These are phyloP conservation scores for Kodamaea ohmeri DNA, from an alignment of 1,139 yeast species.

Conservation along the genomic window DNA sequence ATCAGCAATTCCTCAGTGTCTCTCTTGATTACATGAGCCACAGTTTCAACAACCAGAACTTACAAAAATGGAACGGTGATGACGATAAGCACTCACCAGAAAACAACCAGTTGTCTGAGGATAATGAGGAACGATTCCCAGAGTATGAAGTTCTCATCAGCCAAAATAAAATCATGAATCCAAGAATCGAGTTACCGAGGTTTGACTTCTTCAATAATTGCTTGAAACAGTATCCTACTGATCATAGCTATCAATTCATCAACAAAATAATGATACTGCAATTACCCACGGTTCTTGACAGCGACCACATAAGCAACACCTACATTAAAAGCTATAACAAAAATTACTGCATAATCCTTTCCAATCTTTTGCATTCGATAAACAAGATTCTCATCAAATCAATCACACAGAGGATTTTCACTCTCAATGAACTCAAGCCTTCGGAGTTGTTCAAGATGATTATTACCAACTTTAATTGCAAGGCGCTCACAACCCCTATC, in stretches of 20 bases:
- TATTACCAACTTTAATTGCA: conserved; percentile 54
- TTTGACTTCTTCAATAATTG: conserved; percentile 48
- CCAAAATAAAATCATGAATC: conserved; percentile 46
- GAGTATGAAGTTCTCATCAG: conserved; percentile 37
- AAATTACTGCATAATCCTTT: conserved; percentile 43
- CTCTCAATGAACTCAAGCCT: conserved; percentile 56
- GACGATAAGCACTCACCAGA: conserved; percentile 9
- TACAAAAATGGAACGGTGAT: conserved; percentile 23
- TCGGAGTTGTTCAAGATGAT: conserved; percentile 47
- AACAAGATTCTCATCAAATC: conserved; percentile 46
- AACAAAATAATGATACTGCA: conserved; percentile 30
- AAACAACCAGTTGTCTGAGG: conserved; percentile 16
- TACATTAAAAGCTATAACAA: conserved; percentile 36
- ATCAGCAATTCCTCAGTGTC: conserved; percentile 53
- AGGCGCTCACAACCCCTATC: conserved; percentile 64
- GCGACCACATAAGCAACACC: conserved; percentile 28
- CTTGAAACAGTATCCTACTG: conserved; percentile 20
- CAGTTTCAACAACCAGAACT: conserved; percentile 36
- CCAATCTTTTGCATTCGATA: conserved; percentile 43
- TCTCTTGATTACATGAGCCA: conserved; percentile 38
- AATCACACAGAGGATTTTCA: conserved; percentile 52
- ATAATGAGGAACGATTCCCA: conserved; percentile 19
- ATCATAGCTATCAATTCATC: conserved; percentile 24
- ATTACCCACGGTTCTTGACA: conserved; percentile 28
- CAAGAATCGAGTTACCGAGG: conserved; percentile 38